A percentile compares a stretch with the other conserved stretches of the same genome.
phyloP scores from a whole-genome alignment of 140 eudicot species.

The Erigeron philadelphicus region DNA sequence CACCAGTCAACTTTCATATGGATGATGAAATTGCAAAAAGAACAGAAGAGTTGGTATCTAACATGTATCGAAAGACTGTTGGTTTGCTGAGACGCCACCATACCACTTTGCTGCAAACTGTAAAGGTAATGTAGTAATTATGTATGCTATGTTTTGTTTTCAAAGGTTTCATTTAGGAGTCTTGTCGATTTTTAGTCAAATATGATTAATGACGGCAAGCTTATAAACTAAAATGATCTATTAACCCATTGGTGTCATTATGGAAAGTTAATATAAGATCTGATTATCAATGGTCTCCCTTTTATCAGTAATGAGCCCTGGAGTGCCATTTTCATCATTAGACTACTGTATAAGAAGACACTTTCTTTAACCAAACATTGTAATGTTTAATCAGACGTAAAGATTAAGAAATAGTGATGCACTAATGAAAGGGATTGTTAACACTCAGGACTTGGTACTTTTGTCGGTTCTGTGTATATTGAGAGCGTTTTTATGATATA shows the following conservation, averaged over 20 bases:
- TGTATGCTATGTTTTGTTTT: background rate
- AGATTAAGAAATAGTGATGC: background rate
- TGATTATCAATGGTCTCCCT: background rate
- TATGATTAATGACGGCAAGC: too few relatives aligned
- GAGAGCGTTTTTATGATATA: background rate
- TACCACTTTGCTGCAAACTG: conserved; percentile 80
- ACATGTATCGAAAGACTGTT: conserved; percentile 66
- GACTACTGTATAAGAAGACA: background rate
- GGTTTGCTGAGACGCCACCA: conserved; percentile 55
- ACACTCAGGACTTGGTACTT: background rate
- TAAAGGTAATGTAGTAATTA: conserved; percentile 50
- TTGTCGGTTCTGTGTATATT: background rate
- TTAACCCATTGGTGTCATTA: background rate
- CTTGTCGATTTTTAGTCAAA: too few relatives aligned
- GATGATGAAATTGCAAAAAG: conserved; percentile 75
- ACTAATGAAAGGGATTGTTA: background rate
- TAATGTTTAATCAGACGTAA: background rate
- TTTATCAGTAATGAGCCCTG: background rate
- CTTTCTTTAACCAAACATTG: background rate
- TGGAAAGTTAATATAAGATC: background rate
- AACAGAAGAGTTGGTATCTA: conserved; percentile 59
- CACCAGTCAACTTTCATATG: conserved; percentile 59
- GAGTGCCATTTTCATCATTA: background rate
- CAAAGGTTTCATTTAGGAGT: background rate
- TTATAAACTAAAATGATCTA: too few relatives aligned